Conservation (phyloP, 1,284 basidiomycete genomes). For the Irpex sp. region DNA sequence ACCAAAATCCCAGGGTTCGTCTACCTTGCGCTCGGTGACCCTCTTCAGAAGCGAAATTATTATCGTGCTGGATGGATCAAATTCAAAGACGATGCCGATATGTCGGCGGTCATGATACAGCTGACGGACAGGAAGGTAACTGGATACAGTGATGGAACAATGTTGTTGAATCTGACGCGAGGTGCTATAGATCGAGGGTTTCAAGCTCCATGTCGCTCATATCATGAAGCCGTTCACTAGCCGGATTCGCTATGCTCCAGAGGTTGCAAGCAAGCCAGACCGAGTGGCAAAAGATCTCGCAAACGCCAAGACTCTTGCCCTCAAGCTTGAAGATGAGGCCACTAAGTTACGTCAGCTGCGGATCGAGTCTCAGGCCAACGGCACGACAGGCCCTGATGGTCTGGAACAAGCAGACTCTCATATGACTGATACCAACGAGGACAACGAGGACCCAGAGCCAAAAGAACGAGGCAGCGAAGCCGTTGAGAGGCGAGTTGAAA, state of each 20-base stretch:
- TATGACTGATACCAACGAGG: slow-evolving; percentile 41
- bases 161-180: slow-evolving; percentile 3
- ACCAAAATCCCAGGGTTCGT: slow-evolving; percentile 64
- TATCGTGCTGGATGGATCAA: slow-evolving; percentile 91
- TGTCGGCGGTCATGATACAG: slow-evolving; percentile 66
- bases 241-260: slow-evolving; percentile 75
- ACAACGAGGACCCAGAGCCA: slow-evolving; percentile 54
- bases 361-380: slow-evolving; percentile 20
- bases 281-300: slow-evolving; percentile 76
- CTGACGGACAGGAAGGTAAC: slow-evolving; percentile 80
- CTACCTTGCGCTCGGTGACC: slow-evolving; percentile 87
- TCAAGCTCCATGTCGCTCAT: slow-evolving; percentile 87
- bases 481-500: slow-evolving; percentile 73
- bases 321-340: slow-evolving; percentile 70
- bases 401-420: slow-evolving; percentile 39
- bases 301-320: slow-evolving; percentile 68
- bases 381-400: slow-evolving; percentile 12
- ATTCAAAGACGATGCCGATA: slow-evolving; percentile 81
- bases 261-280: slow-evolving; percentile 74
- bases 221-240: slow-evolving; percentile 78
- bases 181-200: slow-evolving; percentile 76
- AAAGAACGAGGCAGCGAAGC: slow-evolving; percentile 62
- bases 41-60: slow-evolving; percentile 84
- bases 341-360: slow-evolving; percentile 43
- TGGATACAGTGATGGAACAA: no score